These are phyloP conservation scores for Colletotrichum orchidophilum DNA, from an alignment of 2,329 filamentous ascomycete genomes.

Conservation along the genomic window DNA sequence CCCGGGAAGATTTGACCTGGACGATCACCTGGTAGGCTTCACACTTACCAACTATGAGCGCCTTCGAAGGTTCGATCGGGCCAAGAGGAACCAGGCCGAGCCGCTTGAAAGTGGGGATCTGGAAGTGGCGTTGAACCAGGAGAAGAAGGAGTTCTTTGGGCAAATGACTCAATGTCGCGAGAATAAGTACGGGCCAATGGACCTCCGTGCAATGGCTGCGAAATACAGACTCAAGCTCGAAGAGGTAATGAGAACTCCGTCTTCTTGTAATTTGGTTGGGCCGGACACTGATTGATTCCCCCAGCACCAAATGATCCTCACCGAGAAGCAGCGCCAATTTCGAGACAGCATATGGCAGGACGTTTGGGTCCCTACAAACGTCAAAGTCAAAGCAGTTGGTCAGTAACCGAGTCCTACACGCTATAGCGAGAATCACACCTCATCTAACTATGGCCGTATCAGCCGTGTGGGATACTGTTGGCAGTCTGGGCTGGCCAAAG, in stretches of 20 bases:
- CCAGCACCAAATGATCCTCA: conserved; percentile 27
- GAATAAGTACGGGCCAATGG: background rate
- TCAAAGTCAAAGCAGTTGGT: conserved; percentile 17
- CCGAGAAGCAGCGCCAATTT: background rate
- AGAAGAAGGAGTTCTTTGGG: conserved; percentile 7
- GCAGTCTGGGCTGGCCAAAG: conserved; percentile 47
- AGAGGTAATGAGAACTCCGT: background rate
- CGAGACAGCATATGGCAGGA: background rate
- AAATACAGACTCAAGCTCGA: conserved; percentile 14
- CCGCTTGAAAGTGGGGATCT: background rate
- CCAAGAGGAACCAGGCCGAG: background rate
- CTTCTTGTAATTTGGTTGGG: background rate
- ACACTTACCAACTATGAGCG: conserved; percentile 7
- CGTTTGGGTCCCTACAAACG: background rate
- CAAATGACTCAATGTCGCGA: background rate
- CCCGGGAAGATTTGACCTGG: background rate
- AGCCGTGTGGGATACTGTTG: conserved; percentile 63
- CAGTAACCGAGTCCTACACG: background rate
- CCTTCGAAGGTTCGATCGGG: background rate
- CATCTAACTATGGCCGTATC: accelerated
- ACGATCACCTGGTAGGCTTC: conserved; percentile 24
- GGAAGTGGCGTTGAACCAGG: background rate
- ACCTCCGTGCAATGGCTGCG: conserved; percentile 7
- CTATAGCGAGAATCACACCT: background rate
- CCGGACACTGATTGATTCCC: background rate